phyloP scores from a whole-genome alignment of 2,329 filamentous ascomycete species.

The Penicillium verrucosum region DNA sequence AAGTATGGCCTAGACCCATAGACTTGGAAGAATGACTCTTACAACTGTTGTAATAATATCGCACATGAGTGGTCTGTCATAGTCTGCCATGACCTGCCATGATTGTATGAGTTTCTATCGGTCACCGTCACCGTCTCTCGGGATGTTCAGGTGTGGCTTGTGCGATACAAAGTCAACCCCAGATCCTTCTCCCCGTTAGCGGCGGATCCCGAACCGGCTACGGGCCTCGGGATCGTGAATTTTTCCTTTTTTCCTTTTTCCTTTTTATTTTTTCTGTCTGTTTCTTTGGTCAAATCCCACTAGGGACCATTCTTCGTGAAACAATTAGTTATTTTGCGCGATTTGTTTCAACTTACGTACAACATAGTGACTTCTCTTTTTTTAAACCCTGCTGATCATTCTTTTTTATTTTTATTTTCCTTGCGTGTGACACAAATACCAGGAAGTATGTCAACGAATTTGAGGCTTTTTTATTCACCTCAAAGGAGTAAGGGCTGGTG shows the following conservation, averaged over 20 bases:
- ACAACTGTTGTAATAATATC: background rate
- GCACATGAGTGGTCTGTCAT: background rate
- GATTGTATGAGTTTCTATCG: background rate
- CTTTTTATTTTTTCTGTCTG: background rate
- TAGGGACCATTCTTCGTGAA: background rate
- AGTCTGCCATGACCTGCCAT: background rate
- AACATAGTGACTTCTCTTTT: background rate
- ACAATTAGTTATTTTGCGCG: slow-evolving; percentile 15
- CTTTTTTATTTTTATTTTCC: background rate
- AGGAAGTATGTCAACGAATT: slow-evolving; percentile 3
- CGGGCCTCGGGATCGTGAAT: slow-evolving; percentile 17
- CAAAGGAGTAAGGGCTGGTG: slow-evolving; percentile 16
- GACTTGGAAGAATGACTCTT: background rate
- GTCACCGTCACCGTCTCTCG: slow-evolving; percentile 2
- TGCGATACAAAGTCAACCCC: slow-evolving; percentile 14
- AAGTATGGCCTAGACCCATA: background rate
- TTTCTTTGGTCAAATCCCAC: background rate
- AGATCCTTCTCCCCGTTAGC: slow-evolving; percentile 24
- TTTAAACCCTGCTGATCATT: slow-evolving; percentile 13
- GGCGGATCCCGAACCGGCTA: slow-evolving; percentile 26
- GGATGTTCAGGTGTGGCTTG: background rate
- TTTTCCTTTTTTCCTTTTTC: background rate
- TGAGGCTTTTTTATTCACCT: slow-evolving; percentile 13
- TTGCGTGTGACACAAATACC: slow-evolving; percentile 16
- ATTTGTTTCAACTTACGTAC: slow-evolving; percentile 15